A percentile compares a stretch with the other conserved stretches of the same genome.
Conservation (phyloP, 148 eudicot genomes). For the Persicaria maculosa region DNA sequence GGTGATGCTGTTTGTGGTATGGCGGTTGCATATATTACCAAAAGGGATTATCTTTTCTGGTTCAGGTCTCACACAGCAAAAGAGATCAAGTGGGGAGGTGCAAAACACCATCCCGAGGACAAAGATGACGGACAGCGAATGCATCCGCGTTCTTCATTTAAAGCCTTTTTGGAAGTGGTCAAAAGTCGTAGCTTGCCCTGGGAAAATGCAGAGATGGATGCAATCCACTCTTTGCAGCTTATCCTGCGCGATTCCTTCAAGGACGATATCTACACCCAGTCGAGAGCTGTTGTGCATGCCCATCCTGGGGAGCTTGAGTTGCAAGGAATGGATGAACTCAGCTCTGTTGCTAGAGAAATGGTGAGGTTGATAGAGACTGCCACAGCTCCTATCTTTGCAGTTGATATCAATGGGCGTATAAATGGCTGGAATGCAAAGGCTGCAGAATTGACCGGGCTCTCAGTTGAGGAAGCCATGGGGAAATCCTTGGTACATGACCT, state of each 20-base stretch:
- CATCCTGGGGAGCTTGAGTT: slow-evolving; percentile 38
- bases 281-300: slow-evolving; percentile 46
- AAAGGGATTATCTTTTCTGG: slow-evolving; percentile 83
- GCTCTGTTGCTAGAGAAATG: slow-evolving; percentile 85
- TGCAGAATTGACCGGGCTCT: slow-evolving; percentile 77
- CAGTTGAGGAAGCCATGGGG: slow-evolving; percentile 85
- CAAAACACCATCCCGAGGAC: slow-evolving; percentile 86
- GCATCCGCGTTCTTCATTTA: slow-evolving; percentile 93
- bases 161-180: slow-evolving; percentile 82
- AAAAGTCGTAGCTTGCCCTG: slow-evolving; percentile 81
- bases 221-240: slow-evolving; percentile 91
- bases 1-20: slow-evolving; percentile 93
- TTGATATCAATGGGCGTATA: slow-evolving; percentile 57
- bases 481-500: slow-evolving; percentile 78
- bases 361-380: slow-evolving; percentile 95
- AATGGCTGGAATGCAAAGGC: slow-evolving; percentile 96
- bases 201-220: slow-evolving; percentile 96
- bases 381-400: slow-evolving; percentile 91
- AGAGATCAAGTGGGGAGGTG: slow-evolving; percentile 98
- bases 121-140: slow-evolving; percentile 78
- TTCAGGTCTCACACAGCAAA: slow-evolving; percentile 79
- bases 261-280: slow-evolving; percentile 31
- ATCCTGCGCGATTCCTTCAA: slow-evolving; percentile 69
- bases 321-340: slow-evolving; percentile 62
- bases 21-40: slow-evolving; percentile 88